Evolutionary conservation across 1,139 yeast genomes (phyloP).

Genomic region (Pneumocystis carinii): DNA sequence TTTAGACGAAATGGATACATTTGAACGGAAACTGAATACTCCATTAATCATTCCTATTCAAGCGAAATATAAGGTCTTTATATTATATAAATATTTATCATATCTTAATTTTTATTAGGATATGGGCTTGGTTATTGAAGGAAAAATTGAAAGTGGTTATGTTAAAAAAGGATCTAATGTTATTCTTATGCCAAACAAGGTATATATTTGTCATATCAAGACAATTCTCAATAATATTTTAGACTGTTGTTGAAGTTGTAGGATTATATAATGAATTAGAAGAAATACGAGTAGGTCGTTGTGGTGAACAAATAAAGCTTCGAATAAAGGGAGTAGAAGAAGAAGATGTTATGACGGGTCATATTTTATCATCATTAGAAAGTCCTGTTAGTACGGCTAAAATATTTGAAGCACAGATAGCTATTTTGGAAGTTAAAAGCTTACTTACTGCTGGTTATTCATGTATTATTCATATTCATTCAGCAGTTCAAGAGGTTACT

Average conservation of each 20-base stretch:
- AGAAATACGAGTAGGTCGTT: conserved; percentile 77
- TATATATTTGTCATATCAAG: background rate
- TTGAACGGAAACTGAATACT: conserved; percentile 75
- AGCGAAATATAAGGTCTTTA: conserved; percentile 70
- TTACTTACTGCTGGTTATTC: conserved; percentile 90
- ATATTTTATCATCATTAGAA: conserved; percentile 70
- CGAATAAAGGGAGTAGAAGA: conserved; percentile 92
- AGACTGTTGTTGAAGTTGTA: conserved; percentile 58
- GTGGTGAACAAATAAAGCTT: conserved; percentile 95
- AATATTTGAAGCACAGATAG: conserved; percentile 86
- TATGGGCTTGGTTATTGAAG: conserved; percentile 92
- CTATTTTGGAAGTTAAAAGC: conserved; percentile 88
- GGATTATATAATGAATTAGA: conserved; percentile 89
- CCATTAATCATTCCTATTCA: conserved; percentile 96
- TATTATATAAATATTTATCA: conserved; percentile 6
- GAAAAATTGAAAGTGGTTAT: conserved; percentile 93
- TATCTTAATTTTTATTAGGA: conserved; percentile 8
- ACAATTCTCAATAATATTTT: background rate
- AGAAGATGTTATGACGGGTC: conserved; percentile 86
- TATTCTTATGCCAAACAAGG: conserved; percentile 81
- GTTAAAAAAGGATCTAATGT: conserved; percentile 63
- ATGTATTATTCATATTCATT: conserved; percentile 97
- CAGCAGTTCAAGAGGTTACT: conserved; percentile 91
- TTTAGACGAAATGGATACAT: conserved; percentile 67
- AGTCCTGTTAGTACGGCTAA: conserved; percentile 87